Evolutionary conservation across 2,329 filamentous ascomycete genomes (phyloP), one percentile per base, ranked within the genome.

Genomic region (Penicillium sp.): DNA sequence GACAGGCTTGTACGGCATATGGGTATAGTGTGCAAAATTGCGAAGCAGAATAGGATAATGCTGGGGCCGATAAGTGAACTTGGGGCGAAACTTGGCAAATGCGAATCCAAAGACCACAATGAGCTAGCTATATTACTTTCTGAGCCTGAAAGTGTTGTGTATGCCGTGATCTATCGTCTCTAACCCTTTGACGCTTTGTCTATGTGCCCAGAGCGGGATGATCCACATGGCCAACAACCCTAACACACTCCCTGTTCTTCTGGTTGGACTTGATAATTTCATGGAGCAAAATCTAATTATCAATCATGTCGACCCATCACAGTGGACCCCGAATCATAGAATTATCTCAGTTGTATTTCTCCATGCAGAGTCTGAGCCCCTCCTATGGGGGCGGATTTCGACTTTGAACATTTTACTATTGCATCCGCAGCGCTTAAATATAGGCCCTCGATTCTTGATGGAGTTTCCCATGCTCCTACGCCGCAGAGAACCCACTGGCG

Each of bases 371-470:
- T 63, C 67, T 69, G 65, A 67, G 63, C 65, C 64, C 67, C 55
- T 42, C 47, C 43, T 52, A 59, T 71, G 70, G 69, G 69, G 69
- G 66, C 69, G 64, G 62, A 62, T 70, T 62, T 54, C 58, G 57
- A 63, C 62, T 62, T 63, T 64, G 53, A 60, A 61, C 51, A 54
- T 52, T 48, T 53, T 43, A 61, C 58, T 60, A 64, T 57, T 61
- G 62, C 50, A 63, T 64, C 58, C 54, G 52, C 58, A 65, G 70
- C 71, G 71, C 71, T 73, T 73, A 72, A 71, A 69, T 67, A 67
- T 65, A 71, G 67, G 65, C 62, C 61, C 63, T 68, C 60, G 60
- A 68, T 59, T 61, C 63, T 66, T 59, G 61, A 48, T 44, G 48
- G 32, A n/a, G 36, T 47, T 48, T 36, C 53, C 36, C 63, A 59